Conservation (phyloP, 208 protist genomes). For the Crithidia mellificae region DNA sequence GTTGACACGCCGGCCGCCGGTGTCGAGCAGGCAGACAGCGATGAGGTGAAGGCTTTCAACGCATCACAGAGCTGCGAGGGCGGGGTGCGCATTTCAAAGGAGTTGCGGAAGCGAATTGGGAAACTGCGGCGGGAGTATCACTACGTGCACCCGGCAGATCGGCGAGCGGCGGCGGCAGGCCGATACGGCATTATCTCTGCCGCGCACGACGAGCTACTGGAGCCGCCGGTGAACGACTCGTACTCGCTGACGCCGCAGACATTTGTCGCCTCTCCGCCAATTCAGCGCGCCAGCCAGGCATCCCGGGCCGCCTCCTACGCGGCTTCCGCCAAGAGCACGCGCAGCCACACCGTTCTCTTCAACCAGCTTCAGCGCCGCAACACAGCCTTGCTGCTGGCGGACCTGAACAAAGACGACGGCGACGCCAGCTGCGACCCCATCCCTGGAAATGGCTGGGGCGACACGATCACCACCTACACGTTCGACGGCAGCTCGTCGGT, state of each 20-base stretch:
- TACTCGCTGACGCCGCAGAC: constrained; percentile 50
- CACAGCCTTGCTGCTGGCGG: constrained; percentile 51
- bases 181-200: constrained; percentile 76
- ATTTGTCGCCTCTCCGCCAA: constrained; percentile 46
- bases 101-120: constrained; percentile 46
- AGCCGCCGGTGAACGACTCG: constrained; percentile 65
- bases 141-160: constrained; percentile 38
- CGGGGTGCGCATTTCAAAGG: constrained; percentile 49
- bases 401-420: constrained; percentile 33
- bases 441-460: constrained; percentile 84
- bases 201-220: constrained; percentile 61
- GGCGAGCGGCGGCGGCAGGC: constrained; percentile 29
- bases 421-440: constrained; percentile 38
- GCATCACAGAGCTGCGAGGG: constrained; percentile 12
- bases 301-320: constrained; percentile 18
- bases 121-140: constrained; percentile 49
- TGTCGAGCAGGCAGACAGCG: constrained; percentile 23
- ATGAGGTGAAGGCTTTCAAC: constrained; percentile 22
- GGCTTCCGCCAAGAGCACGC: constrained; percentile 28
- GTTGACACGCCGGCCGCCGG: constrained; percentile 31
- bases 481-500: constrained; percentile 80
- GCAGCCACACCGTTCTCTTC: constrained; percentile 61
- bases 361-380: constrained; percentile 57
- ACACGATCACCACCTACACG: constrained; percentile 44
- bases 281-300: constrained; percentile 21